A percentile compares a stretch with the other conserved stretches of the same genome.
These are phyloP conservation scores for Saccharum spontaneum DNA, from an alignment of 176 grass and related monocot species.

Conservation along the genomic window DNA sequence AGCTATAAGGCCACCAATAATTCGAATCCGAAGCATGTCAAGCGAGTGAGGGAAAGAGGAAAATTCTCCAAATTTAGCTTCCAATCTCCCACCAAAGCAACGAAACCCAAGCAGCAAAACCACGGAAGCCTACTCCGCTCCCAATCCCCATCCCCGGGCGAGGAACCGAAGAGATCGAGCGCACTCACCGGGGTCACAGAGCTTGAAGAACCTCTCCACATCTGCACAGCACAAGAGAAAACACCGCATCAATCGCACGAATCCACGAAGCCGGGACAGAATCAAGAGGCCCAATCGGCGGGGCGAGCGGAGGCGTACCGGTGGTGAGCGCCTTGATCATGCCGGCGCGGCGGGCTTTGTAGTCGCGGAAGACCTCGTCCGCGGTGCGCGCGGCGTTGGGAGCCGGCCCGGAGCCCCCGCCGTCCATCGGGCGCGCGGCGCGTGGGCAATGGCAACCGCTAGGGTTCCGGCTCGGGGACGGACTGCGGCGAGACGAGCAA, in stretches of 20 bases:
- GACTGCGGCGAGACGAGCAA: background rate
- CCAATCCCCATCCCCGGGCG: background rate
- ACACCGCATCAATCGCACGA: conserved; percentile 29
- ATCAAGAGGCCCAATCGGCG: conserved; percentile 4
- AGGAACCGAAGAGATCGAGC: conserved; percentile 39
- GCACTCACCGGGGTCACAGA: conserved; percentile 88
- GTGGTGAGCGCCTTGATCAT: conserved; percentile 93
- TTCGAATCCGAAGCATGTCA: conserved; percentile 10
- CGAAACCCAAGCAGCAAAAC: conserved; percentile 11
- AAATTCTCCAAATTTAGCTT: conserved; percentile 36
- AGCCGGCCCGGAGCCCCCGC: conserved; percentile 43
- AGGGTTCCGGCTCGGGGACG: conserved; percentile 17
- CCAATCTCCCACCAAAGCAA: conserved; percentile 38
- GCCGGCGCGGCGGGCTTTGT: conserved; percentile 74
- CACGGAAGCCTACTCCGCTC: conserved; percentile 6
- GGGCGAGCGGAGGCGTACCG: conserved; percentile 35
- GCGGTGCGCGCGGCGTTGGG: conserved; percentile 51
- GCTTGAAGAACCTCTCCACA: conserved; percentile 94
- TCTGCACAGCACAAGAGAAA: conserved; percentile 52
- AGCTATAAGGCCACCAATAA: conserved; percentile 31
- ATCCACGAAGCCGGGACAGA: background rate
- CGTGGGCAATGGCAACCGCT: conserved; percentile 39
- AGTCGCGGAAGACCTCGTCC: conserved; percentile 95
- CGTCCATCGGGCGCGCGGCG: conserved; percentile 52
- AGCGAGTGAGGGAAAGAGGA: background rate